These are phyloP conservation scores for Citrullus amarus DNA, from an alignment of 306 rosid genomes.

Conservation along the genomic window DNA sequence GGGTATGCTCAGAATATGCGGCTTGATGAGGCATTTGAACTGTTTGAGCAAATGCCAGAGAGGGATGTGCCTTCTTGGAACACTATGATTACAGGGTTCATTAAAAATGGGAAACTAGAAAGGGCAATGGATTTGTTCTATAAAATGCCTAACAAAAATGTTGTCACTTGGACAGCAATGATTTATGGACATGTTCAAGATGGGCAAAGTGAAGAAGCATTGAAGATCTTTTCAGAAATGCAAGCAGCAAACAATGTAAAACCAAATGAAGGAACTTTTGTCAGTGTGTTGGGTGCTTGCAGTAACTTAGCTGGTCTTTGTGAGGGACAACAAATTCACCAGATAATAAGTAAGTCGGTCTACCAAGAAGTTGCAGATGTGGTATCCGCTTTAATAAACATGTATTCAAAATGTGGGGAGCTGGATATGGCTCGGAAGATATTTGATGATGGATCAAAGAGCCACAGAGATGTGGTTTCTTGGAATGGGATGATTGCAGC, in stretches of 20 bases:
- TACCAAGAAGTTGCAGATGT: conserved; percentile 17
- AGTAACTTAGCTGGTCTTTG: conserved; percentile 32
- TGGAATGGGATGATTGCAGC: conserved; percentile 56
- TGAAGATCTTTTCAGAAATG: conserved; percentile 30
- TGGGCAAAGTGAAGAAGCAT: conserved; percentile 35
- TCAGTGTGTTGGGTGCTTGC: conserved; percentile 36
- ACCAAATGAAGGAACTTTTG: conserved; percentile 41
- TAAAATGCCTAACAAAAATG: conserved; percentile 31
- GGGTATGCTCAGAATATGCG: conserved; percentile 30
- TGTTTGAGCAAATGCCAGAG: conserved; percentile 36
- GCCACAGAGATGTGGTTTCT: conserved; percentile 27
- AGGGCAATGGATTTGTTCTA: conserved; percentile 22
- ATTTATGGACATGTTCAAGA: conserved; percentile 33
- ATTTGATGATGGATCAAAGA: conserved; percentile 24
- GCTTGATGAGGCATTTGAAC: conserved; percentile 25
- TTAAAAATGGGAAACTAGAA: conserved; percentile 27
- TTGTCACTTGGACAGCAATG: conserved; percentile 36
- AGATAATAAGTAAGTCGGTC: conserved; percentile 30
- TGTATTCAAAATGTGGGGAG: conserved; percentile 48
- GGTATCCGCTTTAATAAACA: conserved; percentile 38
- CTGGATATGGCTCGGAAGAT: conserved; percentile 29
- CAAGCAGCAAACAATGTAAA: conserved; percentile 14
- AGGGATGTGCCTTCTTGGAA: conserved; percentile 45
- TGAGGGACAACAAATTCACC: conserved; percentile 42
- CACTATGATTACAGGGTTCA: conserved; percentile 29